Conservation (phyloP, 495 filamentous ascomycete species). For the Pseudomonodictys pantanalensis region DNA sequence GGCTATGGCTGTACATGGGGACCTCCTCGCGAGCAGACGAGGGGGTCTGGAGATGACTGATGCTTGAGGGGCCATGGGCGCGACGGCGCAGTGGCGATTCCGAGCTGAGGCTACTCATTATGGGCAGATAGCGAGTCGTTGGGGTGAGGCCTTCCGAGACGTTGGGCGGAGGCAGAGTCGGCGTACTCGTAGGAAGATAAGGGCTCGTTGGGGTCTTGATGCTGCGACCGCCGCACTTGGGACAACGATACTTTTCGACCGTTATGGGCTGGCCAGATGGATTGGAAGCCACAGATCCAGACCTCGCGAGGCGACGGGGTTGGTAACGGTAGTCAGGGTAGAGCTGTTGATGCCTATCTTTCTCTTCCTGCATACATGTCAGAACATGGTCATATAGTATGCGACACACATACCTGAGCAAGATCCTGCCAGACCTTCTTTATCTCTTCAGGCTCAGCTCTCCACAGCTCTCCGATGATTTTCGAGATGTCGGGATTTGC, state of each 20-base stretch:
- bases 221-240: slow-evolving; percentile 61
- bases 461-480: slow-evolving; percentile 94
- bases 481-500: slow-evolving; percentile 98
- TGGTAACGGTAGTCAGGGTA: slow-evolving; percentile 95
- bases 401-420: slow-evolving; percentile 61
- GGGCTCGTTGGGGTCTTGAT: slow-evolving; percentile 51
- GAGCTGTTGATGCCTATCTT: slow-evolving; percentile 80
- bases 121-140: slow-evolving; percentile 38
- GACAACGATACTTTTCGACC: slow-evolving; percentile 50
- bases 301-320: slow-evolving; percentile 66
- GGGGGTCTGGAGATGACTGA: slow-evolving; percentile 21
- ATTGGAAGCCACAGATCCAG: slow-evolving; percentile 22
- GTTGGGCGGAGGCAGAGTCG: slow-evolving; percentile 41
- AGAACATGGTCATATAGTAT: slow-evolving; percentile 17
- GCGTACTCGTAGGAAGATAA: slow-evolving; percentile 46
- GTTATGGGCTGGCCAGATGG: slow-evolving; percentile 19
- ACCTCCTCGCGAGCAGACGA: slow-evolving; percentile 17
- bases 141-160: slow-evolving; percentile 34
- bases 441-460: slow-evolving; percentile 64
- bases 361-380: slow-evolving; percentile 67
- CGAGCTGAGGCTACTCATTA: slow-evolving; percentile 45
- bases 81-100: slow-evolving; percentile 35
- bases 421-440: slow-evolving; percentile 87
- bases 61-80: slow-evolving; percentile 17
- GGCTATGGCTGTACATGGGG: slow-evolving; percentile 31